Conservation (phyloP, 257 asterid species). For the Osmanthus fragrans region DNA sequence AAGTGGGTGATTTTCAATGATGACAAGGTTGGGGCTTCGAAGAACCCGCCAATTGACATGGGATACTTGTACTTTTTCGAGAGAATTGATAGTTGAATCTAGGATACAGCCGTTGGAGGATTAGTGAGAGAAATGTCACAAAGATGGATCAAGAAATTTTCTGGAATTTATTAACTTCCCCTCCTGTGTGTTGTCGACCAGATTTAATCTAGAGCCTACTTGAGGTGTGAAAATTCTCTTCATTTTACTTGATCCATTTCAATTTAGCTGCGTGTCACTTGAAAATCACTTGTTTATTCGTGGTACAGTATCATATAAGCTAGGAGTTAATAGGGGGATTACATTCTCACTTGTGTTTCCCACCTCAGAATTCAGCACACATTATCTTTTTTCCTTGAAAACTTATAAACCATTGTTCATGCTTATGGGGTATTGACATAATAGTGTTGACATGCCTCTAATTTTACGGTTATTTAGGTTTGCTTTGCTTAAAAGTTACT, state of each 20-base stretch:
- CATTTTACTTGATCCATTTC: not conserved
- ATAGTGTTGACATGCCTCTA: not conserved
- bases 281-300: not conserved
- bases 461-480: not conserved
- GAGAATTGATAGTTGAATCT: conserved; percentile 56
- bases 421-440: not conserved
- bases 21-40: conserved; percentile 80
- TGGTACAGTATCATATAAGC: not conserved
- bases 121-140: not conserved
- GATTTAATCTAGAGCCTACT: not conserved
- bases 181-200: not conserved
- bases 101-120: conserved; percentile 13
- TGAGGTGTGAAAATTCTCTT: not conserved
- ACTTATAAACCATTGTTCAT: not conserved
- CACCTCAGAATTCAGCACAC: not conserved
- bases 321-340: not conserved
- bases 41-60: conserved; percentile 89
- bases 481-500: not conserved
- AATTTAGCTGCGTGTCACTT: not conserved
- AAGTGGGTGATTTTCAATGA: conserved; percentile 95
- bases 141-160: conserved; percentile 7
- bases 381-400: not conserved
- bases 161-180: not conserved
- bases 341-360: not conserved
- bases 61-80: conserved; percentile 91